Percentiles rank a stretch among this genome's conserved stretches.
phyloP scores from a whole-genome alignment of 1,284 basidiomycete species.

The Ganoderma meredithae region DNA sequence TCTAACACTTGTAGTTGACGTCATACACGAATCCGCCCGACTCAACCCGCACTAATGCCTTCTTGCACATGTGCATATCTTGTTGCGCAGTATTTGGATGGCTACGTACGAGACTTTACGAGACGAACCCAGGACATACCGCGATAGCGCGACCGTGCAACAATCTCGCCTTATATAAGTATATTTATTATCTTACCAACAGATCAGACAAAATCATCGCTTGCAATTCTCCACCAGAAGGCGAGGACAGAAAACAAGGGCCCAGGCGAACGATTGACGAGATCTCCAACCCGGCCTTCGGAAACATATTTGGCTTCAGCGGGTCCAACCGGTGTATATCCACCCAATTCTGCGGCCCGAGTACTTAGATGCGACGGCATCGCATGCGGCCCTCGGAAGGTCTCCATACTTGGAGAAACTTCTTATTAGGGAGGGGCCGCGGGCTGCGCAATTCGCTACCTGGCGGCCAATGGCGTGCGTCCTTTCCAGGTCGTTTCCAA shows the following conservation, averaged over 20 bases:
- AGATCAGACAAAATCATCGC: too few relatives aligned
- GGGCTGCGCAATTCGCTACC: too few relatives aligned
- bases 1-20: neutral
- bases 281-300: too few relatives aligned
- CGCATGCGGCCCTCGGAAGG: constrained; percentile 19
- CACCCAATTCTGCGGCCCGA: neutral
- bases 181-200: too few relatives aligned
- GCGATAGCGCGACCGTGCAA: neutral
- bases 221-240: neutral
- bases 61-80: neutral
- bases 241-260: neutral
- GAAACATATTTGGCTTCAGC: neutral
- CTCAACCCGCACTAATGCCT: neutral
- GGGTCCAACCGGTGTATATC: neutral
- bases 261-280: too few relatives aligned
- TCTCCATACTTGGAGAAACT: neutral
- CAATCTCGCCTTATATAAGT: neutral
- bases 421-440: neutral
- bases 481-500: too few relatives aligned
- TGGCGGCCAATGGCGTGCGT: too few relatives aligned
- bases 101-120: neutral
- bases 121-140: neutral
- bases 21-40: neutral
- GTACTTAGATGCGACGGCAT: constrained; percentile 29
- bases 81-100: neutral